Base-by-base conservation (phyloP, 1,139 yeast genomes). In the Saccharomyces hybrid region DNA sequence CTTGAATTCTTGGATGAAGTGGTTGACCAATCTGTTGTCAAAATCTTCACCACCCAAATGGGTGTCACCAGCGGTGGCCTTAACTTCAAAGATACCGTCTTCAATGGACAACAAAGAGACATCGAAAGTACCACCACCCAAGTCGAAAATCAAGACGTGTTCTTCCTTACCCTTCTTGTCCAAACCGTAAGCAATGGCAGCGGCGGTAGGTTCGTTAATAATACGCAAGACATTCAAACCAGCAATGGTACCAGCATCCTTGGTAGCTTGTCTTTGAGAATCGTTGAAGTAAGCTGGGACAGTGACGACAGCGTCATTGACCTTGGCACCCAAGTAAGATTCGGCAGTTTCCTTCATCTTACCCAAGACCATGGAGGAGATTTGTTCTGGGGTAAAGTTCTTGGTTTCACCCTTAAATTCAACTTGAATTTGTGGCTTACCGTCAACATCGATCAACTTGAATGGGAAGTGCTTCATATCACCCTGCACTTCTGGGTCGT, bases 91-190 rank as follows among this genome's bases (percentile, higher is more conserved):
- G 75, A 91, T 91, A 84, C 98, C 98, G 75, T 91, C 97, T 75
- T 91, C 95, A 73, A 91, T 89, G 78, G 90, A 85, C 76, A 91
- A 82, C 69, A 91, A 81, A 57, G 98, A 91, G 63, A 91, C 97
- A 88, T 91, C 98, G 79, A 91, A 91, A 74, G 98, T 91, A 84
- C 98, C 98, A 80, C 97, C 97, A 86, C 97, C 97, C 74, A 90
- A 84, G 79, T 90, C 97, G 82, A 90, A 90, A 73, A 91, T 90
- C 73, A 91, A 82, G 65, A 91, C 96, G 75, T 86, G 86, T 78
- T 84, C 87, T 81, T 90, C 97, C 73, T 85, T 84, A 67, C 82
- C 83, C 59, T 66, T 89, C 79, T 89, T 93, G 80, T 93, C 97
- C 73, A 90, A 85, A 85, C 97, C 97, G 84, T 90, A 90, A 72